Evolutionary conservation across 2,329 filamentous ascomycete species (phyloP).

Genomic region (Beauveria caledonica): DNA sequence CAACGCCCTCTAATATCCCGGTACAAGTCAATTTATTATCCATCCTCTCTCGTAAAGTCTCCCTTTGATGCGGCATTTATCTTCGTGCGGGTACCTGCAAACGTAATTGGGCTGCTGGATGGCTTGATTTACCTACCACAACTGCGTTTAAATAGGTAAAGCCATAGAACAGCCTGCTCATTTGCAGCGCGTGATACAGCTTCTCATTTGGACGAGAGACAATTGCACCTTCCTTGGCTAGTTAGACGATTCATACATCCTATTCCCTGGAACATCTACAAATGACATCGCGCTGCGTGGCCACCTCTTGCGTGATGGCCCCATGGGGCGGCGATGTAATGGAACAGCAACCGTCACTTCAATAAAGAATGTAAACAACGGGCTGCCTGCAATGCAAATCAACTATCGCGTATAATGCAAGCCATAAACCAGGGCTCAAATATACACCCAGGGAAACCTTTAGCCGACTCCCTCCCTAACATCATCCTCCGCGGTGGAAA

Average conservation of each 20-base stretch:
- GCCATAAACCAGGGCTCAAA: not conserved
- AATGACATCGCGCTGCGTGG: not conserved
- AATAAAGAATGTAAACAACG: not conserved
- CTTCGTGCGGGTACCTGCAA: not conserved
- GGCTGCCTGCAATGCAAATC: not conserved
- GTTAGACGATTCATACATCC: not conserved
- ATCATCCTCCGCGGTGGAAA: not conserved
- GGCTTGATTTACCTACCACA: not conserved
- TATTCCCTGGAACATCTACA: not conserved
- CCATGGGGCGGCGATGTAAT: not conserved
- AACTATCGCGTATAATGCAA: not conserved
- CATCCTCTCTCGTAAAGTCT: not conserved
- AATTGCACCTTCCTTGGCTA: not conserved
- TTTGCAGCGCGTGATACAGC: not conserved
- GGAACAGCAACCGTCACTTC: not conserved
- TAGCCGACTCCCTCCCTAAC: not conserved
- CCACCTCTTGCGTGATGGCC: not conserved
- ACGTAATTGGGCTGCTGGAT: not conserved
- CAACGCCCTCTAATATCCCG: too few relatives aligned
- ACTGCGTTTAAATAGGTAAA: too few relatives aligned
- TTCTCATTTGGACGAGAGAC: not conserved
- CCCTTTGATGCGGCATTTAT: constrained; percentile 7
- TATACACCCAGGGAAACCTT: not conserved
- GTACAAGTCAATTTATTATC: too few relatives aligned
- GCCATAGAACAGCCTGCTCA: not conserved